Conservation (phyloP, 164 flowering plant species). For the Kalanchoe fedtschenkoi region DNA sequence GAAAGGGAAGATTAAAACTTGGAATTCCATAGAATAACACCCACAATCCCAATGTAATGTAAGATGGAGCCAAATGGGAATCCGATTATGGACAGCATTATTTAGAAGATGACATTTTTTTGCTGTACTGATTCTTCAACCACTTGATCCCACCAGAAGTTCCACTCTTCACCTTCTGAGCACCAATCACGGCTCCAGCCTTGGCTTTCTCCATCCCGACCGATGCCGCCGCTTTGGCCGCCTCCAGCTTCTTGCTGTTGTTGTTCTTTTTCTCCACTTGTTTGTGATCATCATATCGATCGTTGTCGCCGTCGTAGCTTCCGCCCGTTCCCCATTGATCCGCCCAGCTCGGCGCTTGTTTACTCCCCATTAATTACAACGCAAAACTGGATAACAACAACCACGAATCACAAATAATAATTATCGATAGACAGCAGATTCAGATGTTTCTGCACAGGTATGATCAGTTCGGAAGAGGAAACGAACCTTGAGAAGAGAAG, state of each 20-base stretch:
- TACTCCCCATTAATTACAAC: constrained; percentile 13
- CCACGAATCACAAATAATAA: too few relatives aligned
- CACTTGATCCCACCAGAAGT: constrained; percentile 22
- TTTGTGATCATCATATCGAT: neutral
- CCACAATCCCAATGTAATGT: too few relatives aligned
- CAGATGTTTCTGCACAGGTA: too few relatives aligned
- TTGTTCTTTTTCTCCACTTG: neutral
- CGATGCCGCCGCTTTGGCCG: constrained; percentile 20
- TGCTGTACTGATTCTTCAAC: constrained; percentile 19
- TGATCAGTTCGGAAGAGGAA: too few relatives aligned
- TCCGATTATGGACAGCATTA: too few relatives aligned
- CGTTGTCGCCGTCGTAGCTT: neutral
- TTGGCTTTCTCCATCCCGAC: constrained; percentile 22
- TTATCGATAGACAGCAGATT: too few relatives aligned
- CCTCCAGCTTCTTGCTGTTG: constrained; percentile 15
- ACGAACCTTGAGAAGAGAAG: too few relatives aligned
- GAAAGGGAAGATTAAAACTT: too few relatives aligned
- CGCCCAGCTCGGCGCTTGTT: constrained; percentile 20
- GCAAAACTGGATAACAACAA: too few relatives aligned
- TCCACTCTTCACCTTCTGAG: constrained; percentile 21
- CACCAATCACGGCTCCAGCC: constrained; percentile 15
- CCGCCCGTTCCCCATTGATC: constrained; percentile 18
- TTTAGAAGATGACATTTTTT: constrained; percentile 11
- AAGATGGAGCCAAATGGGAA: too few relatives aligned
- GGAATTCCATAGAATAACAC: too few relatives aligned